Conservation (phyloP, 2,329 filamentous ascomycete genomes). For the Plectosphaerella plurivora region DNA sequence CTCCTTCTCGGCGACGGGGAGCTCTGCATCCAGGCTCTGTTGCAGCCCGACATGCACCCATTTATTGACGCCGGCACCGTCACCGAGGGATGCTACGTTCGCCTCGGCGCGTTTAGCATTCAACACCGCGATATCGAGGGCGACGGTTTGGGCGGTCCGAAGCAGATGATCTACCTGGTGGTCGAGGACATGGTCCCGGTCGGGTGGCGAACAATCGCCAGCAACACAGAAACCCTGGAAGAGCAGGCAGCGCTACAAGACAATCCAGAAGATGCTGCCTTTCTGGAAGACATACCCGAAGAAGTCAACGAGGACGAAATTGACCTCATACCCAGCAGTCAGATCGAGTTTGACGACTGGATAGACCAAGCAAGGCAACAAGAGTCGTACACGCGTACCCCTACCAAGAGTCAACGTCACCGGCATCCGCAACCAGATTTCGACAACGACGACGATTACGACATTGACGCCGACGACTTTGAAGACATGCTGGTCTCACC, state of each 20-base stretch:
- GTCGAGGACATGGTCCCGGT: constrained; percentile 39
- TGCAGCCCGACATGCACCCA: constrained; percentile 39
- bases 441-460: constrained; percentile 11
- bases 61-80: constrained; percentile 42
- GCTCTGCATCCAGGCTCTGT: constrained; percentile 49
- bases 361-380: too few relatives aligned
- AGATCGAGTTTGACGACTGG: constrained; percentile 7
- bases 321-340: constrained; percentile 6
- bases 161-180: constrained; percentile 37
- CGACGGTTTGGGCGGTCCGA: constrained; percentile 1
- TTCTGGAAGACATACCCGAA: not conserved
- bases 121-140: constrained; percentile 1
- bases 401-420: too few relatives aligned
- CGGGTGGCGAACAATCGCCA: constrained; percentile 36
- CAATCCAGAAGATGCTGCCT: not conserved
- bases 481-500: constrained; percentile 26
- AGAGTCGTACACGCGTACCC: not conserved
- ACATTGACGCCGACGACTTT: constrained; percentile 21
- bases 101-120: constrained; percentile 30
- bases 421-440: not conserved
- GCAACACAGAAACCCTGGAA: not conserved
- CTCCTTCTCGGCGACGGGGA: constrained; percentile 49
- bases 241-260: not conserved
- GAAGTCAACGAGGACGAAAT: not conserved
- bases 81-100: constrained; percentile 43